Conservation (phyloP, 805 yeast genomes). For the Sugiyamaella boreocaroliniensis region DNA sequence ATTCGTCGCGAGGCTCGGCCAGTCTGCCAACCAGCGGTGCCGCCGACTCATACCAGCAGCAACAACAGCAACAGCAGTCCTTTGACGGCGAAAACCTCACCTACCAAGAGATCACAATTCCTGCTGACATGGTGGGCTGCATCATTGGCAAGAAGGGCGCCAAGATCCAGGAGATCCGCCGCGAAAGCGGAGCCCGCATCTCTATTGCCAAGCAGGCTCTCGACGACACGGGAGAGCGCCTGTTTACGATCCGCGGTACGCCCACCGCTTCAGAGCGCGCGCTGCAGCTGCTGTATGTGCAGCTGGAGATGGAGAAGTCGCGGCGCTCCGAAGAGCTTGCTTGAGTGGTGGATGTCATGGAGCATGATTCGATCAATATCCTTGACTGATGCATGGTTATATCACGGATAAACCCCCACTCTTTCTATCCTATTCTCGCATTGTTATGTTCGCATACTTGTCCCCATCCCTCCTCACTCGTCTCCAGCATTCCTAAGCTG, state of each 20-base stretch:
- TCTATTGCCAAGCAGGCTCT: slow-evolving; percentile 65
- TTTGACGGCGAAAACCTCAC: slow-evolving; percentile 32
- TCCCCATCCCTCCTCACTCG: too few species aligned
- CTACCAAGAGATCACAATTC: slow-evolving; percentile 44
- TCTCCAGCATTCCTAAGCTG: too few species aligned
- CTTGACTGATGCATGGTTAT: neutral
- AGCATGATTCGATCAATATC: neutral
- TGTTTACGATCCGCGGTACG: slow-evolving; percentile 64
- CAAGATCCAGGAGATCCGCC: slow-evolving; percentile 79
- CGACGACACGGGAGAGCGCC: slow-evolving; percentile 52
- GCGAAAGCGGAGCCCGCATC: slow-evolving; percentile 70
- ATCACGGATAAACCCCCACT: too few species aligned
- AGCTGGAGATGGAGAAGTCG: slow-evolving; percentile 21
- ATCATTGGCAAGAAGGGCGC: slow-evolving; percentile 81
- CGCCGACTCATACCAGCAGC: neutral
- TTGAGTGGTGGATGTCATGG: neutral
- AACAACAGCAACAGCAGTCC: neutral
- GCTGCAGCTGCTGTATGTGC: slow-evolving; percentile 46
- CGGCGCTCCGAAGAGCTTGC: slow-evolving; percentile 11
- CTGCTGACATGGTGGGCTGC: slow-evolving; percentile 82
- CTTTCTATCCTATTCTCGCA: too few species aligned
- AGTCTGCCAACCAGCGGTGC: neutral
- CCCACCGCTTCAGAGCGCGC: slow-evolving; percentile 52
- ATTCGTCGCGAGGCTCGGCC: neutral
- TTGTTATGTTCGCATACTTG: too few species aligned